These are phyloP conservation scores for Pseudocercospora vitis DNA, from an alignment of 2,329 filamentous ascomycete genomes.

Conservation along the genomic window DNA sequence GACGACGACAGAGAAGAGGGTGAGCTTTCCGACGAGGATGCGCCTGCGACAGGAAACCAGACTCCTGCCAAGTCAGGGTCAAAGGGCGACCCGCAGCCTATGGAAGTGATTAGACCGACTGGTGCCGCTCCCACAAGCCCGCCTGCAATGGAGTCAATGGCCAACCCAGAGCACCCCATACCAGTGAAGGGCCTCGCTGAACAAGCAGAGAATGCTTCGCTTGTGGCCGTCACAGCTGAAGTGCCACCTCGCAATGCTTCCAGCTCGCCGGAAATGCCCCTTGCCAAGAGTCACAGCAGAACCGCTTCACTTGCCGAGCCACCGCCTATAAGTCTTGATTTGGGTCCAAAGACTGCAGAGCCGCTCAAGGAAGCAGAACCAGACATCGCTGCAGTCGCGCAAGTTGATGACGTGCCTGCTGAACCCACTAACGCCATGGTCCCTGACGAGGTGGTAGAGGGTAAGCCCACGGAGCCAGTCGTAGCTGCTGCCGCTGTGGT, in stretches of 20 bases:
- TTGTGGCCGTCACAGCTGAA: slow-evolving; percentile 16
- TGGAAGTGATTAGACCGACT: slow-evolving; percentile 22
- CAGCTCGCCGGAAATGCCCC: slow-evolving; percentile 47
- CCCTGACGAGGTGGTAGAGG: slow-evolving; percentile 6
- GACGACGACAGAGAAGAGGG: slow-evolving; percentile 46
- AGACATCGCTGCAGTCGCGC: slow-evolving; percentile 2
- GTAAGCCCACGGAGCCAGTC: slow-evolving; percentile 6
- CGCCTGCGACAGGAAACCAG: slow-evolving; percentile 25
- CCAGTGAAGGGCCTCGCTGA: no score
- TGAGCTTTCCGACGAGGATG: slow-evolving; percentile 37
- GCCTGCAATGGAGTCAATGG: background rate
- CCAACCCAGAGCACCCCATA: no score
- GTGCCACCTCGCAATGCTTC: slow-evolving; percentile 35
- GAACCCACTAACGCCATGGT: slow-evolving; percentile 10
- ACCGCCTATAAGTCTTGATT: slow-evolving; percentile 16
- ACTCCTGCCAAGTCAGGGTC: slow-evolving; percentile 23
- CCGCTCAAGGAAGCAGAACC: background rate
- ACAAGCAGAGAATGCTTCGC: slow-evolving; percentile 4
- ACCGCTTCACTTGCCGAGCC: slow-evolving; percentile 36
- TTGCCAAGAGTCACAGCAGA: slow-evolving; percentile 43
- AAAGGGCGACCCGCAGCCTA: slow-evolving; percentile 16
- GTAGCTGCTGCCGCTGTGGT: slow-evolving; percentile 10
- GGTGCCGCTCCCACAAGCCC: slow-evolving; percentile 7
- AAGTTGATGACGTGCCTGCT: background rate
- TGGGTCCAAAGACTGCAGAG: background rate